Base-by-base conservation (phyloP, 106 monocot genomes). In the Allium cepa region DNA sequence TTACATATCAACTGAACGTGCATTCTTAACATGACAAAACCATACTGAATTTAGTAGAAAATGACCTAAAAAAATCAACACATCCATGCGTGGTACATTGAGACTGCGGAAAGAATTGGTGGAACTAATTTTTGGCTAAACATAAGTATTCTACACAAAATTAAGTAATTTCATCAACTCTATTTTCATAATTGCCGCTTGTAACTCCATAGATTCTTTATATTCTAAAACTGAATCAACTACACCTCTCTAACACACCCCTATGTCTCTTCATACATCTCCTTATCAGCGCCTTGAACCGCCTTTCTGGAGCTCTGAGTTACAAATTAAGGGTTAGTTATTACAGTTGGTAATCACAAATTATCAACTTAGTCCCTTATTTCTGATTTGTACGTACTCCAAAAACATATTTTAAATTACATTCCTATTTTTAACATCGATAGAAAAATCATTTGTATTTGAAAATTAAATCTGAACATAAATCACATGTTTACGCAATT, bases 141-240 rank as follows among this genome's bases (percentile, higher is more conserved):
- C 69, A 47, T 36, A 2, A 36, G 36, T 4, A 36, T 1, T 36
- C 4, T 63, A 75, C 60, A 90, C 71, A 49, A 10, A 22, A 27
- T 73, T 72, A 53, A 69, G 63, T 26, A 69, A 49, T 60, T 79
- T 82, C 51, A 64, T 71, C 10, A 89, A 58, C 45, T 82, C 82
- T 18, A 70, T 53, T 62, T 72, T 82, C 68, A 83, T 79, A 46
- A 53, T 62, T 48, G 68, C 46, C 12, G 76, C 66, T 18, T 67
- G 67, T 2, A 81, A 82, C 26, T 82, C 86, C 73, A 82, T 84
- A 62, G 63, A 76, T 63, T 97, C 88, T 62, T 88, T 96, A 63
- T 82, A 83, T 14, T 79, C 64, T 0, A 86, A 71, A 8, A 87
- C 76, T 10, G 69, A 22, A 74, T 97, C 88, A 22, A 97, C 80